Conservation (phyloP, 805 yeast species). For the Kodamaea restingae region DNA sequence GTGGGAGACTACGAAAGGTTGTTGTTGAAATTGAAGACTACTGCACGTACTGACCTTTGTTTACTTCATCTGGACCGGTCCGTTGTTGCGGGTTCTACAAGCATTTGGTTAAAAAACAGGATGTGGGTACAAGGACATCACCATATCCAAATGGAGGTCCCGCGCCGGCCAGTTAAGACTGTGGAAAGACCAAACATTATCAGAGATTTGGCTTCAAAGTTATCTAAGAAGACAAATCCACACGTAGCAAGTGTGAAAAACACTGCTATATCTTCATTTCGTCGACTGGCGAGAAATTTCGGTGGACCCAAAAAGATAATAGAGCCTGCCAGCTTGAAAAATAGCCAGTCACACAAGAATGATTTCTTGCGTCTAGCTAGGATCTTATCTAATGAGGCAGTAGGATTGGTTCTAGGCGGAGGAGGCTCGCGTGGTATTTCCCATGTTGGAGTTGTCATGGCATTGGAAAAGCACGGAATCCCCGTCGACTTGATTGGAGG, state of each 20-base stretch:
- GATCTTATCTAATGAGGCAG: slow-evolving; percentile 85
- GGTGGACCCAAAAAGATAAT: slow-evolving; percentile 22
- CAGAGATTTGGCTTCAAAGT: slow-evolving; percentile 33
- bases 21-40: slow-evolving; percentile 67
- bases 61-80: slow-evolving; percentile 76
- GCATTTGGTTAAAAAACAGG: slow-evolving; percentile 77
- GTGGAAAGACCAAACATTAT: slow-evolving; percentile 15
- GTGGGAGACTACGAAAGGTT: slow-evolving; percentile 85
- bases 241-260: slow-evolving; percentile 15
- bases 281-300: slow-evolving; percentile 29
- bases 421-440: slow-evolving; percentile 97
- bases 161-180: slow-evolving; percentile 8
- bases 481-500: slow-evolving; percentile 96
- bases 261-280: slow-evolving; percentile 15
- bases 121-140: slow-evolving; percentile 93
- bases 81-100: slow-evolving; percentile 83
- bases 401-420: slow-evolving; percentile 93
- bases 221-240: slow-evolving; percentile 32
- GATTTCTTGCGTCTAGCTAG: slow-evolving; percentile 90
- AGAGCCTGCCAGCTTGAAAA: slow-evolving; percentile 20
- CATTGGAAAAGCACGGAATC: slow-evolving; percentile 85
- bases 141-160: slow-evolving; percentile 69
- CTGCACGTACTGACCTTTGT: slow-evolving; percentile 84
- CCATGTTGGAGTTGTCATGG: slow-evolving; percentile 87
- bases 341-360: slow-evolving; percentile 61